Conservation (phyloP, 208 protist genomes). For the Leishmania braziliensis region DNA sequence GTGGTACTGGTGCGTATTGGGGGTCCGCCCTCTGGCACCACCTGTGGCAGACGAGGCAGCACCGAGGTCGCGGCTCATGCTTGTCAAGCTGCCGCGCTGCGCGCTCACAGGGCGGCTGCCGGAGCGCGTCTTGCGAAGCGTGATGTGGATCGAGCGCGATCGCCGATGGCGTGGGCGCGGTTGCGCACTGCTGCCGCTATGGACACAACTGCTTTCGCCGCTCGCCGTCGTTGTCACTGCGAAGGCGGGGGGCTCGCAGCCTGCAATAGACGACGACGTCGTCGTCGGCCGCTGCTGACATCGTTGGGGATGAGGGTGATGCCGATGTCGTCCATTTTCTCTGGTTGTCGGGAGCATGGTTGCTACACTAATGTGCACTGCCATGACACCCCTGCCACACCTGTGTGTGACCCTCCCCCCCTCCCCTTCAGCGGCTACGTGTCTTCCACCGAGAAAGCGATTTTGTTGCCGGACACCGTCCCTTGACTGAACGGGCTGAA, state of each 20-base stretch:
- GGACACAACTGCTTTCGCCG: background rate
- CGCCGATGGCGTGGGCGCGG: conserved; percentile 8
- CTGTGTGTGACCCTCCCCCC: background rate
- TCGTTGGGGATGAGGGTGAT: background rate
- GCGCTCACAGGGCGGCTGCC: conserved; percentile 36
- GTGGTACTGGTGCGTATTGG: conserved; percentile 2
- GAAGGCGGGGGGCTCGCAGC: background rate
- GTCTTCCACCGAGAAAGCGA: background rate
- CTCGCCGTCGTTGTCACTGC: background rate
- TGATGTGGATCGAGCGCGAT: conserved; percentile 40
- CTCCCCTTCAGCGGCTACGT: background rate
- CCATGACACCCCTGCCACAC: background rate
- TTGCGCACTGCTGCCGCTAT: background rate
- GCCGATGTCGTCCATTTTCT: background rate
- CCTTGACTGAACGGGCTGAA: background rate
- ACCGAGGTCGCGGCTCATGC: conserved; percentile 3
- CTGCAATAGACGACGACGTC: background rate
- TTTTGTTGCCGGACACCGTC: background rate
- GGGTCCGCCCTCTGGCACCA: background rate
- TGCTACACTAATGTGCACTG: background rate
- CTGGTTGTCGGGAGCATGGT: background rate
- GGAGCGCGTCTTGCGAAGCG: conserved; percentile 36
- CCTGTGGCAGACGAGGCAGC: background rate
- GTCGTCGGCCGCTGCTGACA: background rate
- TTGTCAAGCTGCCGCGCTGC: conserved; percentile 14